phyloP scores from a whole-genome alignment of 2,329 filamentous ascomycete genomes.

The Ceratocystis alfenasii region DNA sequence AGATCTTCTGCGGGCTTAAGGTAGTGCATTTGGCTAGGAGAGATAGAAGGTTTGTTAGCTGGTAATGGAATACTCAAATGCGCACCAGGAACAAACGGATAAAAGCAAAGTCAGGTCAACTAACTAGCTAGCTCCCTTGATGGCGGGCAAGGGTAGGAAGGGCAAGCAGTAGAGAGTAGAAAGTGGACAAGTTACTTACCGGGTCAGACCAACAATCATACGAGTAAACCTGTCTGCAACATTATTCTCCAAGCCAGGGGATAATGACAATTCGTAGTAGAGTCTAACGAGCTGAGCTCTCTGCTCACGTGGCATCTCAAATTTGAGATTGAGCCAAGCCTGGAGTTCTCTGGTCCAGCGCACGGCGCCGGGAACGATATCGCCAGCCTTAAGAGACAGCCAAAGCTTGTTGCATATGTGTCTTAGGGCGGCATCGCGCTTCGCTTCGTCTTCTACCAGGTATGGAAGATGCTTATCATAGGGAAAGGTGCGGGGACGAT shows the following conservation, averaged over 20 bases:
- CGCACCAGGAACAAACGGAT: not conserved
- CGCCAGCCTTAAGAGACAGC: constrained; percentile 78
- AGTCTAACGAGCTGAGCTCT: constrained; percentile 75
- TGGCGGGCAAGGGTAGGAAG: not conserved
- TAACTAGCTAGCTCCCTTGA: not conserved
- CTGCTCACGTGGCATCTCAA: constrained; percentile 79
- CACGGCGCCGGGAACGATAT: constrained; percentile 84
- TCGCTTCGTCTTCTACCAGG: constrained; percentile 63
- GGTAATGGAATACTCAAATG: not conserved
- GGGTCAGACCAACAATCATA: constrained; percentile 94
- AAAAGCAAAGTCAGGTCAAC: not conserved
- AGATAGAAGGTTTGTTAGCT: not conserved
- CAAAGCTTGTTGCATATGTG: constrained; percentile 92
- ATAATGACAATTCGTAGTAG: constrained; percentile 86
- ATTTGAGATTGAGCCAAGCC: constrained; percentile 92
- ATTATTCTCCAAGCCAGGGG: constrained; percentile 72
- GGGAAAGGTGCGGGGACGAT: constrained; percentile 80
- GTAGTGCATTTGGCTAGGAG: constrained; percentile 49
- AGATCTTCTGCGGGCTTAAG: constrained; percentile 81
- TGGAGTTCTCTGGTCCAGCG: constrained; percentile 96
- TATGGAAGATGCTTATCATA: constrained; percentile 90
- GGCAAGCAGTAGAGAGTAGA: not conserved
- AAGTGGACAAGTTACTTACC: constrained; percentile 43
- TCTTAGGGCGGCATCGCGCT: constrained; percentile 66
- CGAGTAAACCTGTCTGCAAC: constrained; percentile 84